phyloP scores from a whole-genome alignment of 2,329 filamentous ascomycete genomes.

The Calonectria leucothoes region DNA sequence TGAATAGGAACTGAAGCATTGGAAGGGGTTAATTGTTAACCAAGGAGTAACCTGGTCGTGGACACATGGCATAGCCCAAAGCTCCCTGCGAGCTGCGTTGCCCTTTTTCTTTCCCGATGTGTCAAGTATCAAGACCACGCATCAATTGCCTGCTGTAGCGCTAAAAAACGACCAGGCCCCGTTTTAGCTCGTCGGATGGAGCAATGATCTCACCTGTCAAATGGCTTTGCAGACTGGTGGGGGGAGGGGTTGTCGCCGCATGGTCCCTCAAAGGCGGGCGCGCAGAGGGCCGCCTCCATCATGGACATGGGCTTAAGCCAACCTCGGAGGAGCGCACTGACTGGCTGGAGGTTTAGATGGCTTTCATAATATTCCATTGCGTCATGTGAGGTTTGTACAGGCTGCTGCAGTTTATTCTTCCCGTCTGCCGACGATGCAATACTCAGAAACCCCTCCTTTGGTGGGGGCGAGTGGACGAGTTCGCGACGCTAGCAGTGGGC shows the following conservation, averaged over 20 bases:
- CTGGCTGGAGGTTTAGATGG: too few relatives aligned
- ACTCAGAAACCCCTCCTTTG: not conserved
- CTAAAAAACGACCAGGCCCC: not conserved
- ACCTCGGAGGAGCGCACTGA: too few relatives aligned
- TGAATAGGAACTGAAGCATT: not conserved
- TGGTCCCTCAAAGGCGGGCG: not conserved
- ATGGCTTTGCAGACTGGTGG: not conserved
- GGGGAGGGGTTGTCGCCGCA: not conserved
- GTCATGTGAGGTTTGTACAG: not conserved
- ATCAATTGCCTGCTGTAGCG: not conserved
- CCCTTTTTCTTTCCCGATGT: not conserved
- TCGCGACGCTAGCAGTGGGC: not conserved
- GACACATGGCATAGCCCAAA: not conserved
- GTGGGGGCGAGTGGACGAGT: not conserved
- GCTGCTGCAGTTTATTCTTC: not conserved
- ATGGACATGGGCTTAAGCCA: too few relatives aligned
- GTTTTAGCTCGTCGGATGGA: not conserved
- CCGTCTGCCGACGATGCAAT: not conserved
- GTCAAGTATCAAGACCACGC: not conserved
- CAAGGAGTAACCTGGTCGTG: not conserved
- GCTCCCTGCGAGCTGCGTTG: not conserved
- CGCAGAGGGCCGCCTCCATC: not conserved
- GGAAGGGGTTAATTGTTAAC: not conserved
- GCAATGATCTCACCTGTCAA: not conserved
- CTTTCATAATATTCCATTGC: not conserved